phyloP scores from a whole-genome alignment of 805 yeast genomes.

The Cyberlindnera mrakii region DNA sequence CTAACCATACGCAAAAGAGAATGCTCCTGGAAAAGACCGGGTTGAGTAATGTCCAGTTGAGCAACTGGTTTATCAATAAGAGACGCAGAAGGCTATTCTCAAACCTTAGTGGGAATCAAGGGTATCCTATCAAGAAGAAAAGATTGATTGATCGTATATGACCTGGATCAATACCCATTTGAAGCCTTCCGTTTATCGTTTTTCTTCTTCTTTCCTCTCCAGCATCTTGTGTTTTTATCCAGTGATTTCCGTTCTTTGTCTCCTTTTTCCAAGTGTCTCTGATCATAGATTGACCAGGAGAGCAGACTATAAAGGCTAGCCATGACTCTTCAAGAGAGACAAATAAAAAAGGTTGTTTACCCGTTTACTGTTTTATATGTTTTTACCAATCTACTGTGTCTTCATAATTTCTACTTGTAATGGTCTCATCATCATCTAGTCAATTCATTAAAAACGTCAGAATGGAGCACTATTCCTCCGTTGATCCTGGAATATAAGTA shows the following conservation, averaged over 20 bases:
- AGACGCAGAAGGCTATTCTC: conserved; percentile 60
- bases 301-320: background rate
- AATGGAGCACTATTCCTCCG: conserved; percentile 7
- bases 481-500: conserved; percentile 17
- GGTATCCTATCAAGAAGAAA: conserved; percentile 27
- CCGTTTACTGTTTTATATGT: no score
- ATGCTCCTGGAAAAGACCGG: conserved; percentile 68
- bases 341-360: no score
- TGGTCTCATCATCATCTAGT: background rate
- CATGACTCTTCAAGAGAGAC: background rate
- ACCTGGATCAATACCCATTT: background rate
- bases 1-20: conserved; percentile 72
- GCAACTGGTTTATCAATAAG: conserved; percentile 87
- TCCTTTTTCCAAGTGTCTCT: no score
- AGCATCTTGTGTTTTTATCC: no score
- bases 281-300: no score
- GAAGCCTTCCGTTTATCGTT: no score
- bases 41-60: conserved; percentile 70
- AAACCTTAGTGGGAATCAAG: conserved; percentile 25
- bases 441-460: background rate
- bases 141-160: conserved; percentile 23
- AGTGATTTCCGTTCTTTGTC: no score
- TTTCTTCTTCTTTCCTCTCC: no score
- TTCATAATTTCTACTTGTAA: background rate
- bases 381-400: no score